Evolutionary conservation across 176 grass and related monocot species (phyloP).

Genomic region (Cocos nucifera): DNA sequence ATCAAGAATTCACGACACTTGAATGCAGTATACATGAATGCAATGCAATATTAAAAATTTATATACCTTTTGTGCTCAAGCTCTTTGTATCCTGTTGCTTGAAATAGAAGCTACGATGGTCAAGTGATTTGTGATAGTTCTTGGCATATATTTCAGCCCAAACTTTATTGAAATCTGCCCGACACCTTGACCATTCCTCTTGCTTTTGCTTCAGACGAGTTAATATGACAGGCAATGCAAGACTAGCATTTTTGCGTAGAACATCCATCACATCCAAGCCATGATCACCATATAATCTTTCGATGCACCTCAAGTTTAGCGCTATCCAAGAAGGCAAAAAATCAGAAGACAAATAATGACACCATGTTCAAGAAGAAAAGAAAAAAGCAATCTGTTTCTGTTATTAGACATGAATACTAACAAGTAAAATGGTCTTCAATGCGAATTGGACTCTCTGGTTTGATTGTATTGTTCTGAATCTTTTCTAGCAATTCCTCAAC

Average conservation of each 20-base stretch:
- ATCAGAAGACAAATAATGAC: neutral
- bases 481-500: constrained; percentile 96
- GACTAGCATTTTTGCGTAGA: constrained; percentile 67
- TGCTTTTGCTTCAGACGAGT: constrained; percentile 86
- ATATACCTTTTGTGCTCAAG: constrained; percentile 78
- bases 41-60: neutral
- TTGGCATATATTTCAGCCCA: constrained; percentile 98
- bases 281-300: constrained; percentile 89
- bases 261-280: constrained; percentile 95
- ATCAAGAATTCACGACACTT: neutral
- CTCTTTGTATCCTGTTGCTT: constrained; percentile 99
- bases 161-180: constrained; percentile 92
- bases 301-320: constrained; percentile 83
- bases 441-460: constrained; percentile 66
- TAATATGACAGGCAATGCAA: constrained; percentile 77
- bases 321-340: constrained; percentile 23
- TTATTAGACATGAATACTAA: constrained; percentile 27
- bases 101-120: constrained; percentile 99
- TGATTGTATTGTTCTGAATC: constrained; percentile 88
- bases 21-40: neutral
- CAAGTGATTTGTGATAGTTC: constrained; percentile 98
- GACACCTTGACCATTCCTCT: constrained; percentile 86
- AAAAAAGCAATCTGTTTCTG: neutral
- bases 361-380: neutral
- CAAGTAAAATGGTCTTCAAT: constrained; percentile 74